These are phyloP conservation scores for Yamadazyma scolyti DNA, from an alignment of 805 yeast species.

Conservation along the genomic window DNA sequence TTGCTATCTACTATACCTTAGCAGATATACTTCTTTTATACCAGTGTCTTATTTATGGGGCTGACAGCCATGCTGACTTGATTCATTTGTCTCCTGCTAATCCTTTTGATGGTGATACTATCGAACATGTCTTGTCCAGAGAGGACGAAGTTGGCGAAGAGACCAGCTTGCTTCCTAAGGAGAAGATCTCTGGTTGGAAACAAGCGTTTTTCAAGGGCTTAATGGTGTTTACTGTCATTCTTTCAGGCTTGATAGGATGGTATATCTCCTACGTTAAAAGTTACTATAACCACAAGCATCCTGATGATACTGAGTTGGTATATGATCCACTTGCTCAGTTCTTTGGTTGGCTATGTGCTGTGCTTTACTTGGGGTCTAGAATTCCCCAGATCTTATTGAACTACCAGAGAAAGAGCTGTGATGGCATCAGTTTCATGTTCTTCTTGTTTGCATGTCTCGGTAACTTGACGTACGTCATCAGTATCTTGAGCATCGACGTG, in stretches of 20 bases:
- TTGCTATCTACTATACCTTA: slow-evolving; percentile 88
- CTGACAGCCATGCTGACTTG: slow-evolving; percentile 57
- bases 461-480: slow-evolving; percentile 83
- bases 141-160: slow-evolving; percentile 25
- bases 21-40: slow-evolving; percentile 83
- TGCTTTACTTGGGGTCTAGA: slow-evolving; percentile 78
- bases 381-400: slow-evolving; percentile 89
- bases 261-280: slow-evolving; percentile 56
- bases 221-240: slow-evolving; percentile 63
- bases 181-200: slow-evolving; percentile 17
- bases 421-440: slow-evolving; percentile 90
- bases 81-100: slow-evolving; percentile 87
- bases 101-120: slow-evolving; percentile 68
- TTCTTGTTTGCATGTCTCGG: slow-evolving; percentile 95
- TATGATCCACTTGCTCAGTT: slow-evolving; percentile 79
- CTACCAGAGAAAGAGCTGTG: slow-evolving; percentile 84
- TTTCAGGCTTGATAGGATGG: slow-evolving; percentile 89
- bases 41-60: slow-evolving; percentile 81
- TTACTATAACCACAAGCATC: slow-evolving; percentile 32
- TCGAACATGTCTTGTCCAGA: slow-evolving; percentile 55
- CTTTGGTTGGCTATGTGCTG: slow-evolving; percentile 81
- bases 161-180: slow-evolving; percentile 21
- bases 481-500: slow-evolving; percentile 73
- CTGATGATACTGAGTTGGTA: slow-evolving; percentile 41
- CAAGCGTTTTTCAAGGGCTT: slow-evolving; percentile 27